Evolutionary conservation across 768 basidiomycete species (phyloP), one percentile per base, ranked within the genome.

Genomic region (Leucocoprinus leucothites): DNA sequence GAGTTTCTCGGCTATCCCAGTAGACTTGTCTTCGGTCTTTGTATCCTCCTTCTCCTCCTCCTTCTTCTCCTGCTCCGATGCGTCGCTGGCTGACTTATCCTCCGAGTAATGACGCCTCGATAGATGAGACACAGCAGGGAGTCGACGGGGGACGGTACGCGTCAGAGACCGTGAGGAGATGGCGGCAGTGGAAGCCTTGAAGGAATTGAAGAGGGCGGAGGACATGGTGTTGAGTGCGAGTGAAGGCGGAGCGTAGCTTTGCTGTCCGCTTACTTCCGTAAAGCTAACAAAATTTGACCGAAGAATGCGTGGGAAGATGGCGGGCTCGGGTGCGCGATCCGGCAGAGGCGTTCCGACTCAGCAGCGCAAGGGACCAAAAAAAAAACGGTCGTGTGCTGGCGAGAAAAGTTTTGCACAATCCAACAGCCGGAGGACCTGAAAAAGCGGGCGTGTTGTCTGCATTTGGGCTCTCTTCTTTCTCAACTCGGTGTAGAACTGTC

Each of bases 161-260:
- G 67, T 51, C 16, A 67, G 48, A 1, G 59, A 64, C 58, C 78
- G 74, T 61, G 78, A 73, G 43, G 86, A 80, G 60, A 83, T 58
- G n/a, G 77, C 76, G 64, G 78, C 72, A 58, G 82, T 78, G 68
- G 80, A 83, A n/a, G 82, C 75, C 63, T 83, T 80, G 69, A 89
- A 72, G 54, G 77, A 56, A 48, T 76, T 76, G 65, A 78, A 69
- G 59, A 82, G 77, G 60, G 76, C 73, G 55, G 74, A 69, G 62
- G 81, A 78, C 84, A 86, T 86, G 61, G 63, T 65, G 51, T 60
- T 45, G 48, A 13, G 13, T 34, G 31, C n/a, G n/a, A n/a, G 56
- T 61, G 54, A 57, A 52, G 36, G 46, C 31, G 28, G 36, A 34
- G 56, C 16, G 49, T 19, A 51, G 34, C 24, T 34, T 45, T 31